A percentile compares a stretch with the other conserved stretches of the same genome.
These are phyloP conservation scores for Leishmania aethiopica DNA, from an alignment of 208 protist species.

Conservation along the genomic window DNA sequence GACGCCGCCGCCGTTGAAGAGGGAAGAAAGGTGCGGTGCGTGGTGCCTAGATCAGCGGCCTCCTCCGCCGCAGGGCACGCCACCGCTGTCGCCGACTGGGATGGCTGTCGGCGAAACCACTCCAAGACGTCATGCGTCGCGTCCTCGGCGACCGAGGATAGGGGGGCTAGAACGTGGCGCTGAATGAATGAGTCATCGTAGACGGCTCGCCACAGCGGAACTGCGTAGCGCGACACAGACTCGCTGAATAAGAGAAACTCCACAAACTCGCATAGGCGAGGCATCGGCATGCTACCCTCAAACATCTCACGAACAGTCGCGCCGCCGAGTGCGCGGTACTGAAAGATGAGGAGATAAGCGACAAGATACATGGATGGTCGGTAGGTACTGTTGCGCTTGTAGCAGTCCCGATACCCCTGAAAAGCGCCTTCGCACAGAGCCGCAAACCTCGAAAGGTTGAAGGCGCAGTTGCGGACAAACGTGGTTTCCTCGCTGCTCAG, in stretches of 20 bases:
- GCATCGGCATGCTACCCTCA: slow-evolving; percentile 39
- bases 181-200: slow-evolving; percentile 70
- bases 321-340: slow-evolving; percentile 50
- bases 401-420: slow-evolving; percentile 69
- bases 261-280: slow-evolving; percentile 65
- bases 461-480: slow-evolving; percentile 53
- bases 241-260: slow-evolving; percentile 55
- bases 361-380: slow-evolving; percentile 70
- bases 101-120: slow-evolving; percentile 15
- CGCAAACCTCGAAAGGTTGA: slow-evolving; percentile 59
- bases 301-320: slow-evolving; percentile 57
- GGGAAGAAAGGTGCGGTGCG: neutral
- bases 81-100: neutral
- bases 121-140: slow-evolving; percentile 30
- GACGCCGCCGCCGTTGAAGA: slow-evolving; percentile 10
- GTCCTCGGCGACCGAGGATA: slow-evolving; percentile 35
- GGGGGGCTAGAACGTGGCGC: slow-evolving; percentile 28
- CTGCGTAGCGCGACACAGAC: slow-evolving; percentile 34
- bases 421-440: slow-evolving; percentile 68
- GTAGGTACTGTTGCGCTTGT: slow-evolving; percentile 59
- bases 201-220: slow-evolving; percentile 45
- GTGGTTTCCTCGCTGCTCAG: slow-evolving; percentile 34
- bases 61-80: neutral
- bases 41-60: neutral
- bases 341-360: slow-evolving; percentile 77